Base-by-base conservation (phyloP, 2,329 filamentous ascomycete genomes). In the Beauveria scarabaeidicola region DNA sequence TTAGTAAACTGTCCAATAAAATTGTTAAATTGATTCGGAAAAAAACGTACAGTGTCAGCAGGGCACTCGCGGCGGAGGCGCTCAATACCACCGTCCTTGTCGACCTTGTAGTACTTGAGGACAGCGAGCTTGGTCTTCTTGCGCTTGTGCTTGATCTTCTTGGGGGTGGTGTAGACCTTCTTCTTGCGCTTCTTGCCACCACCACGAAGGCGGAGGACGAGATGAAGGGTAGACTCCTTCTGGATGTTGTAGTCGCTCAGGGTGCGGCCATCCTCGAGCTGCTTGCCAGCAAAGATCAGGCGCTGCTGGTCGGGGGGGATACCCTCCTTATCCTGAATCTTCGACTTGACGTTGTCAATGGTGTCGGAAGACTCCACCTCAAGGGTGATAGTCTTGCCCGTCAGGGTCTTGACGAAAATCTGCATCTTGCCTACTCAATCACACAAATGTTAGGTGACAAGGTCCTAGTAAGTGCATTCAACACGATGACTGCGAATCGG, bases 111-210 rank as follows among this genome's bases (percentile, higher is more conserved):
- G 90, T 99, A 99, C 89, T 99, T 99, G 80, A 99, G 92, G 71
- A 99, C 93, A 74, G 94, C 94, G 79, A 99, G 84, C 89, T 99
- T 99, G 87, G 90, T 96, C 93, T 99, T 99, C 91, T 97, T 99
- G 85, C 91, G 89, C 92, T 99, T 99, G 89, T 99, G 94, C 94
- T 99, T 99, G 89, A 99, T 99, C 91, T 99, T 99, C 92, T 99
- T 99, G 79, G 94, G 94, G 74, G 94, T 99, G 78, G 91, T 97
- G 90, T 99, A 99, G 71, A 99, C 94, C 92, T 99, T 99, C 91
- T 96, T 96, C 91, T 99, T 99, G 81, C 95, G 88, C 90, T 97
- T 97, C 91, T 99, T 99, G 77, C 80, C 92, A 80, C 93, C 94
- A 85, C 94, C 94, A 86, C 93, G 94, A 64, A 99, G 91, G 77